Percentiles rank a stretch among this genome's conserved stretches.
phyloP scores from a whole-genome alignment of 306 rosid genomes.

The Comarum palustre region DNA sequence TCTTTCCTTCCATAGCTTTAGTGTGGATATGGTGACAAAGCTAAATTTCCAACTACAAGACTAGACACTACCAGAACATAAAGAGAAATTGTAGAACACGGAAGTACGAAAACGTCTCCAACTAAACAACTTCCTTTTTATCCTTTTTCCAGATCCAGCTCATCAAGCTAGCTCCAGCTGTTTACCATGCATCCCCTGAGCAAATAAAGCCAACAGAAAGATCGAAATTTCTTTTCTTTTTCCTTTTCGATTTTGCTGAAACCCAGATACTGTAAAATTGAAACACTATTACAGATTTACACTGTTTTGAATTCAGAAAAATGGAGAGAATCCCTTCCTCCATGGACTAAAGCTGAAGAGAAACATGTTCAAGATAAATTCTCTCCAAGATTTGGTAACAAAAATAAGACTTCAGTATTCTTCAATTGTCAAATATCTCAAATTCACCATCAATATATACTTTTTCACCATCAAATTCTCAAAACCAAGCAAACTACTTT shows the following conservation, averaged over 20 bases:
- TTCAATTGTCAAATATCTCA: not conserved
- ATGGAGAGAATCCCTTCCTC: constrained; percentile 2
- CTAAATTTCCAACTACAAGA: constrained; percentile 34
- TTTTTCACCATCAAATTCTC: not conserved
- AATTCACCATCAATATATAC: not conserved
- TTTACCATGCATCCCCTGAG: constrained; percentile 34
- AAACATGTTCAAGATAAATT: not conserved
- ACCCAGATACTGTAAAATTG: not conserved
- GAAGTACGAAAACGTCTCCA: constrained; percentile 41
- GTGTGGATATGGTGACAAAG: constrained; percentile 48
- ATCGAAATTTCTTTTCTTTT: constrained; percentile 9
- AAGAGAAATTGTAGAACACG: constrained; percentile 61
- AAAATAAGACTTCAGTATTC: not conserved
- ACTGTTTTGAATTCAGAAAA: not conserved
- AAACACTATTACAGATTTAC: not conserved
- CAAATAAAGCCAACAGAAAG: constrained; percentile 19
- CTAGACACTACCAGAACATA: constrained; percentile 13
- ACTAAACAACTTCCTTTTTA: constrained; percentile 31
- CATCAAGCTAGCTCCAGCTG: constrained; percentile 50
- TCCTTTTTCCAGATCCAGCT: constrained; percentile 58
- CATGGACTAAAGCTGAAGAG: not conserved
- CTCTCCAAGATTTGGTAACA: not conserved
- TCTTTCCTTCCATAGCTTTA: constrained; percentile 36
- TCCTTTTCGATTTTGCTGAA: not conserved
- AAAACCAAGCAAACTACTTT: not conserved